Evolutionary conservation across 768 basidiomycete genomes (phyloP), one percentile per base, ranked within the genome.

Genomic region (Zangia roseola): DNA sequence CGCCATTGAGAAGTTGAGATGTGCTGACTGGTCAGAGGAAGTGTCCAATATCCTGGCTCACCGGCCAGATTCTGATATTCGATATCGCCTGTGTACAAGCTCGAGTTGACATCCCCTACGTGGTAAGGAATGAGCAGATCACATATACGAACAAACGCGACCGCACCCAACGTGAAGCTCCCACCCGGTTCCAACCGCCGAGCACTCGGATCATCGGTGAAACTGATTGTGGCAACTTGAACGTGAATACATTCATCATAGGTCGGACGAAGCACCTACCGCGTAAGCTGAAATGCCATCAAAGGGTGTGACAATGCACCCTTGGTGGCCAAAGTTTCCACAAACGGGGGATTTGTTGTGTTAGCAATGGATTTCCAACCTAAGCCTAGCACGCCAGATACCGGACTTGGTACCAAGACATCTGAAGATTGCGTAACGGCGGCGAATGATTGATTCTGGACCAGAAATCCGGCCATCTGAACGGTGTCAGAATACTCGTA

Each of bases 331-430:
- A 98, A 73, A 0, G 84, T 77, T 64, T 97, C 72, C 93, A 93
- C 97, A 54, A 95, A 84, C 1, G 94, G 94, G 14, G 73, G 75
- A 0, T 87, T 81, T 0, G 73, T 72, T 0, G 91, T 88, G 0
- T 84, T 68, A 3, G 94, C 80, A 47, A 97, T 86, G 4, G 71
- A 65, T 57, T 83, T 71, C 70, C 86, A 98, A 1, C 72, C 95
- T 23, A 99, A 77, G 2, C 95, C 97, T 64, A 98, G 74, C 16
- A 99, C 70, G 0, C 97, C 97, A 5, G 91, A 91, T 2, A 93
- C 83, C 0, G 94, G 92, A 19, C 63, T 65, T 19, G 67, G 72
- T 39, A 97, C 69, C 24, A 97, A 66, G 4, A 74, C 77, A 0
- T 62, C 47, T 1, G 88, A 83, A 2, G 88, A 79, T 16, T 71